These are phyloP conservation scores for Sporisorium scitamineum DNA, from an alignment of 1,284 basidiomycete species.

Conservation along the genomic window DNA sequence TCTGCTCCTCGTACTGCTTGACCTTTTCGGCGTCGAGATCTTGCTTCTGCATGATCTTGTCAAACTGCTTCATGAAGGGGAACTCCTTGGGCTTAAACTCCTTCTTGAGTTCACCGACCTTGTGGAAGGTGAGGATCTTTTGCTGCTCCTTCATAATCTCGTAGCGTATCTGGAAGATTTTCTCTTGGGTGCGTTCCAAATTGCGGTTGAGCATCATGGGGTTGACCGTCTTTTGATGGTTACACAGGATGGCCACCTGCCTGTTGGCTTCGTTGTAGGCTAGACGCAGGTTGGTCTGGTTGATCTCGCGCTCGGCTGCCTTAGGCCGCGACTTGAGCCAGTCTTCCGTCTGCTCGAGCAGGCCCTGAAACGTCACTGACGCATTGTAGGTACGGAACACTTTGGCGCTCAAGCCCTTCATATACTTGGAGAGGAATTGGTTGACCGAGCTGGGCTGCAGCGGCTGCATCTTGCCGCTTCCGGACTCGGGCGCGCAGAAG, in stretches of 20 bases:
- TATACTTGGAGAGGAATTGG: conserved; percentile 66
- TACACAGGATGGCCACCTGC: conserved; percentile 68
- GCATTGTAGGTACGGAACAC: conserved; percentile 70
- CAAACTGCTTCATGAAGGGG: conserved; percentile 72
- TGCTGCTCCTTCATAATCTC: conserved; percentile 68
- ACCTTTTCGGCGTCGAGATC: conserved; percentile 94
- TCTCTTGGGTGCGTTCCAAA: conserved; percentile 56
- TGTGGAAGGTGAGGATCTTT: conserved; percentile 72
- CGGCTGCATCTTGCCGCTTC: conserved; percentile 52
- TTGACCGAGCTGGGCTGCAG: conserved; percentile 62
- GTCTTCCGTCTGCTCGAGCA: conserved; percentile 66
- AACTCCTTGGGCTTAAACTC: conserved; percentile 76
- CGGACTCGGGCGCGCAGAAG: conserved; percentile 74
- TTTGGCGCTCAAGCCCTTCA: conserved; percentile 68
- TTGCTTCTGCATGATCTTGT: conserved; percentile 79
- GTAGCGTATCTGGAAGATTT: conserved; percentile 64
- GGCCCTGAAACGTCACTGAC: conserved; percentile 68
- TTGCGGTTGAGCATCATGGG: conserved; percentile 58
- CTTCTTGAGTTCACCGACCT: conserved; percentile 71
- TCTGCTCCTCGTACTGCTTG: conserved; percentile 80
- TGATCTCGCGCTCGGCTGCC: conserved; percentile 62
- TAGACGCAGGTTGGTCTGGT: conserved; percentile 60
- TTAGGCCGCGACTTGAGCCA: conserved; percentile 62
- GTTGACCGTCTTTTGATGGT: conserved; percentile 69
- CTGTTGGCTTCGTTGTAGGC: conserved; percentile 69